Conservation (phyloP, 2,329 filamentous ascomycete species). For the Aureobasidium sp. region DNA sequence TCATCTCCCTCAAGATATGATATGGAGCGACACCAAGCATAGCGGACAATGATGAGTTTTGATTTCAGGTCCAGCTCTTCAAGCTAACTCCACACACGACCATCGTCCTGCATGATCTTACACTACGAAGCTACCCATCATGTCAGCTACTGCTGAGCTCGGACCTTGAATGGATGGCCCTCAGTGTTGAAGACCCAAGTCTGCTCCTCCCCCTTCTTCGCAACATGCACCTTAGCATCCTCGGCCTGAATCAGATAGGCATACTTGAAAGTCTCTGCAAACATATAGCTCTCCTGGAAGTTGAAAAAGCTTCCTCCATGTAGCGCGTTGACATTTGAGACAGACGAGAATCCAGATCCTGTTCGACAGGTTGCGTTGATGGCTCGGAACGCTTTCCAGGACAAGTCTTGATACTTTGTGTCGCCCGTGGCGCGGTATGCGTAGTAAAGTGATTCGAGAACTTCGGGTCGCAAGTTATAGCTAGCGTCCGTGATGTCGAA, state of each 20-base stretch:
- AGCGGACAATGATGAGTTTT: no score
- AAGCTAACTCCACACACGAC: background rate
- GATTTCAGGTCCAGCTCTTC: background rate
- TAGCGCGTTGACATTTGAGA: slow-evolving; percentile 58
- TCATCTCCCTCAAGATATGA: no score
- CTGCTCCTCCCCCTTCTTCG: background rate
- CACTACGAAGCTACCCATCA: background rate
- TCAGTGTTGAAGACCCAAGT: slow-evolving; percentile 59
- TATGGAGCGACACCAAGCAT: no score
- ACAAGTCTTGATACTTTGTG: slow-evolving; percentile 71
- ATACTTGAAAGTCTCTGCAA: slow-evolving; percentile 85
- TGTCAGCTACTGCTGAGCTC: background rate
- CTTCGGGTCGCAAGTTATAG: slow-evolving; percentile 69
- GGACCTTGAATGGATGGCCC: slow-evolving; percentile 53
- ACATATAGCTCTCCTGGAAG: slow-evolving; percentile 81
- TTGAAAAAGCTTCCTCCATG: slow-evolving; percentile 57
- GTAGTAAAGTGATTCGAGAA: slow-evolving; percentile 80
- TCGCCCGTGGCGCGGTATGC: slow-evolving; percentile 75
- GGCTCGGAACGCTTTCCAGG: slow-evolving; percentile 67
- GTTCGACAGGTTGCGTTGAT: slow-evolving; percentile 59
- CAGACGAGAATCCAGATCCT: slow-evolving; percentile 59
- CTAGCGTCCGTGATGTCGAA: slow-evolving; percentile 59
- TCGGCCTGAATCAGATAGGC: slow-evolving; percentile 59
- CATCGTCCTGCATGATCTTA: background rate
- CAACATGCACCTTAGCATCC: slow-evolving; percentile 14